Base-by-base conservation (phyloP, 805 yeast genomes). In the Myxozyma sirexii region DNA sequence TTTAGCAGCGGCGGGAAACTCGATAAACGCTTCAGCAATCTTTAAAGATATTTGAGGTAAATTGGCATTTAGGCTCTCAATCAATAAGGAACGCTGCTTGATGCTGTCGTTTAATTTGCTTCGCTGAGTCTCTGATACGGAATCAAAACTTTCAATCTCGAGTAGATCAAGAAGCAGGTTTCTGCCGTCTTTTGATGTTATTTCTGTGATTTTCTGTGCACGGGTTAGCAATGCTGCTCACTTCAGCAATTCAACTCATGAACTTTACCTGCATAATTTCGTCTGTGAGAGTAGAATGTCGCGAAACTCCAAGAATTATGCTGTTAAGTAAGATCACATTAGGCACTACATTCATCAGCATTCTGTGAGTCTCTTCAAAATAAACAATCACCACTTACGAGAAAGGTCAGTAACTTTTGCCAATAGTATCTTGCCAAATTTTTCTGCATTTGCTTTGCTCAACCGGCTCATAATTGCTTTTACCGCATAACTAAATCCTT, bases 401-500 rank as follows among this genome's bases (percentile, higher is more conserved):
- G 59, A 45, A 13, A 59, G 44, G 23, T 55, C 59, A n/a, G 43
- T 46, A 29, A 56, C 46, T n/a, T 39, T 38, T 3, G 44, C 52
- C 19, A 59, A 44, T 15, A 59, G 27, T n/a, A 15, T 21, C 47
- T 33, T 17, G 4, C 54, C 48, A 24, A 56, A 56, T 17, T 37
- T 29, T 5, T 33, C 43, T 7, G 47, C 50, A 10, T 57, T 15
- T 23, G 48, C 3, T 19, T 54, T 45, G 38, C 42, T 33, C 38
- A 58, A 21, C 73, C 81, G 33, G 83, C 80, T 79, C 70, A 94
- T 72, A 50, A 91, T 73, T 1, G 87, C 84, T 70, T 87, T 90
- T 26, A 93, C 80, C 10, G 91, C 87, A 73, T 81, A 93, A 2
- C 86, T 85, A 49, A 96, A 97, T n/a, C 87, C 86, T 56, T 89